phyloP scores from a whole-genome alignment of 2,329 filamentous ascomycete species.

The Hypoxylon sp. region DNA sequence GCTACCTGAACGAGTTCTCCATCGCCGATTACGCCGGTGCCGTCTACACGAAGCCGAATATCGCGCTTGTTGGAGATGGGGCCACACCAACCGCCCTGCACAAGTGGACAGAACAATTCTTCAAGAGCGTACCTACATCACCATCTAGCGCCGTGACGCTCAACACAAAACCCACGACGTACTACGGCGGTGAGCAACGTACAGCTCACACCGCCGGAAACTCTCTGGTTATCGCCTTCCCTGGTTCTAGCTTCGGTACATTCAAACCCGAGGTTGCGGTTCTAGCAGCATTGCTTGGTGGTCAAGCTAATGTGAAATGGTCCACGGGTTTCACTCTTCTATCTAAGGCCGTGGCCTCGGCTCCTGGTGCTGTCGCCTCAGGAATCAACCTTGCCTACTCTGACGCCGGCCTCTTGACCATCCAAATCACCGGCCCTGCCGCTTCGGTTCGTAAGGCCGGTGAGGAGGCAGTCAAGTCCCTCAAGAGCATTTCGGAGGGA shows the following conservation, averaged over 20 bases:
- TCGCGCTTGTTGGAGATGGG: conserved; percentile 92
- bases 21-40: conserved; percentile 81
- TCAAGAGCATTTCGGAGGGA: conserved; percentile 84
- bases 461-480: conserved; percentile 79
- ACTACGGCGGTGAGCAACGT: conserved; percentile 95
- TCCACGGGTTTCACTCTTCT: conserved; percentile 91
- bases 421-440: conserved; percentile 83
- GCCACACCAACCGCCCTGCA: conserved; percentile 79
- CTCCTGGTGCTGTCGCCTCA: conserved; percentile 74
- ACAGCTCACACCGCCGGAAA: conserved; percentile 82
- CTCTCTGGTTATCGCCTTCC: conserved; percentile 90
- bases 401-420: conserved; percentile 89
- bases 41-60: conserved; percentile 89
- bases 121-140: conserved; percentile 74
- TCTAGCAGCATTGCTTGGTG: conserved; percentile 88
- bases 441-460: conserved; percentile 79
- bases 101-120: conserved; percentile 96
- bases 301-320: conserved; percentile 95
- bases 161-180: conserved; percentile 78
- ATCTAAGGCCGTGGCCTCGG: conserved; percentile 78
- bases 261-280: conserved; percentile 93
- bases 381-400: conserved; percentile 89
- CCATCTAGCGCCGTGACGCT: conserved; percentile 65
- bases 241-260: conserved; percentile 82
- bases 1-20: conserved; percentile 82